Evolutionary conservation across 2,329 filamentous ascomycete genomes (phyloP).

Genomic region (Albophoma yamanashiensis): DNA sequence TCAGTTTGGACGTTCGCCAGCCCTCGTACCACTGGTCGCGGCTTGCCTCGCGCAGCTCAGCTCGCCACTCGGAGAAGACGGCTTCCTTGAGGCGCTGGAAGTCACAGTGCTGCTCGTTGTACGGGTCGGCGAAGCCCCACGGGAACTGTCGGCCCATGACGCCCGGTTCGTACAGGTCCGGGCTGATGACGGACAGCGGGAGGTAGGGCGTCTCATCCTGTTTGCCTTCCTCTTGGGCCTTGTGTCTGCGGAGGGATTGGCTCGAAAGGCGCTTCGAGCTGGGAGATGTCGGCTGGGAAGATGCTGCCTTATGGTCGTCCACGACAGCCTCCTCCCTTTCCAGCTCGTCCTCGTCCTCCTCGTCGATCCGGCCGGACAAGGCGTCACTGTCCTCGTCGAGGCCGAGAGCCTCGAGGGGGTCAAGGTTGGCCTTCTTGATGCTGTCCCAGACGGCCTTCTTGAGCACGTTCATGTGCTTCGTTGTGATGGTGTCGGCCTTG

Average conservation of each 20-base stretch:
- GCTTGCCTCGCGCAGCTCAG: constrained; percentile 81
- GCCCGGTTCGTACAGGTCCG: constrained; percentile 76
- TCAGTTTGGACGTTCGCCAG: constrained; percentile 70
- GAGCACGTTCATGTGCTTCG: constrained; percentile 82
- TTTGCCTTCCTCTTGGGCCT: constrained; percentile 33
- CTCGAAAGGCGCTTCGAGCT: constrained; percentile 35
- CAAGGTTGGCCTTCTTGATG: constrained; percentile 73
- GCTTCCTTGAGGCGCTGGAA: constrained; percentile 83
- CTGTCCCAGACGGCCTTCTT: constrained; percentile 87
- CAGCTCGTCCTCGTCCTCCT: constrained; percentile 47
- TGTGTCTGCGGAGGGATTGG: constrained; percentile 33
- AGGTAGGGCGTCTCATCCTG: constrained; percentile 56
- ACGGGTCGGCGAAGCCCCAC: constrained; percentile 94
- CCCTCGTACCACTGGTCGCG: constrained; percentile 91
- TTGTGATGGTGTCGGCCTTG: constrained; percentile 95
- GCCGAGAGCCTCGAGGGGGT: constrained; percentile 78
- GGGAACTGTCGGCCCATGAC: constrained; percentile 81
- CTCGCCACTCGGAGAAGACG: constrained; percentile 88
- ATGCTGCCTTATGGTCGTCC: constrained; percentile 15
- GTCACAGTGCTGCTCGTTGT: constrained; percentile 86
- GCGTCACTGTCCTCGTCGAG: constrained; percentile 66
- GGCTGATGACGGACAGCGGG: constrained; percentile 87
- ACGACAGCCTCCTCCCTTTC: constrained; percentile 22
- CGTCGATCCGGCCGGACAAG: constrained; percentile 43
- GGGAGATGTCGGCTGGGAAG: constrained; percentile 23